A percentile compares a stretch with the other conserved stretches of the same genome.
phyloP scores from a whole-genome alignment of 2,329 filamentous ascomycete species.

The Pseudogymnoascus sp. region DNA sequence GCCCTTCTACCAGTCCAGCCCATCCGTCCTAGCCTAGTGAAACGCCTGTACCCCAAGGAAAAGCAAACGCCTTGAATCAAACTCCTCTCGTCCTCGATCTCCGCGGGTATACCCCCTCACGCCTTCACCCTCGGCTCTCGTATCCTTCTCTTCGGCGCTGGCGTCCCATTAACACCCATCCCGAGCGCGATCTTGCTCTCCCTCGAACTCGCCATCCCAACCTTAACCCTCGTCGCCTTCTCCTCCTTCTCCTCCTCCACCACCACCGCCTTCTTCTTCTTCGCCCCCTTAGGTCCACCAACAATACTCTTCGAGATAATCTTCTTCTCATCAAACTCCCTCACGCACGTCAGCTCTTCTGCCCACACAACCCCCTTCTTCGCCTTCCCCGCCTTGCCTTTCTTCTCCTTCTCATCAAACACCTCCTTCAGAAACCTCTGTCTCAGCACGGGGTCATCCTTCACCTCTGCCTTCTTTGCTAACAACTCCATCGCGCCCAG shows the following conservation, averaged over 20 bases:
- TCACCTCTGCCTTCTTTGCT: constrained; percentile 31
- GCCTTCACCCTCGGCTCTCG: constrained; percentile 11
- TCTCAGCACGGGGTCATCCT: constrained; percentile 33
- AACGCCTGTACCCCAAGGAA: background rate
- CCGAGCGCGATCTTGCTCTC: constrained; percentile 19
- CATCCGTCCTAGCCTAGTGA: background rate
- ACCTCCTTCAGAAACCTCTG: constrained; percentile 29
- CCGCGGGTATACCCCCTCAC: background rate
- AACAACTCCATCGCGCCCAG: constrained; percentile 25
- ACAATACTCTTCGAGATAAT: constrained; percentile 18
- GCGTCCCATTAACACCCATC: constrained; percentile 27
- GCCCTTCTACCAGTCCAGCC: background rate
- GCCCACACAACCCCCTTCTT: constrained; percentile 27
- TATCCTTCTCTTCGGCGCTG: constrained; percentile 23
- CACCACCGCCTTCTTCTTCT: constrained; percentile 20
- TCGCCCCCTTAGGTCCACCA: constrained; percentile 14
- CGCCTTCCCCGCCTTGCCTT: constrained; percentile 23
- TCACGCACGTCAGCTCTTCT: constrained; percentile 26
- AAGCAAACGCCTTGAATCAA: constrained; percentile 3
- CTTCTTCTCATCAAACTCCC: constrained; percentile 21
- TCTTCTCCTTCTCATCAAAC: constrained; percentile 27
- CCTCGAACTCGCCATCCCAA: constrained; percentile 17
- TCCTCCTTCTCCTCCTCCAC: constrained; percentile 20
- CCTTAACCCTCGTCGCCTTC: constrained; percentile 22
- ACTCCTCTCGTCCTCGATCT: background rate